These are phyloP conservation scores for Zymoseptoria pseudotritici DNA, from an alignment of 2,329 filamentous ascomycete species.

Conservation along the genomic window DNA sequence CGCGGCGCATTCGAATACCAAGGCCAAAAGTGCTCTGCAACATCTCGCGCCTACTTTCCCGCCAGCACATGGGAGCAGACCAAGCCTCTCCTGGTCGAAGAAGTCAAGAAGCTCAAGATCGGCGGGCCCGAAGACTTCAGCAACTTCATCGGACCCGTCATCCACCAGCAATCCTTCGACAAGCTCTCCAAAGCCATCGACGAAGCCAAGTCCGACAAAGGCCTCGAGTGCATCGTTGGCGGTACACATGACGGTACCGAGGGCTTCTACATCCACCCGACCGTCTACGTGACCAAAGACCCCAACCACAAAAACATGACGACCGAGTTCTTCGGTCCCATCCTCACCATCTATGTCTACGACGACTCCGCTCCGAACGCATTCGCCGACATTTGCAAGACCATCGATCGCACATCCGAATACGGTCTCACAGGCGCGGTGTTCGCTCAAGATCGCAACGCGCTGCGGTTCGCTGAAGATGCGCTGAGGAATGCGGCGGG, in stretches of 20 bases:
- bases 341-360: conserved; percentile 70
- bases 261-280: conserved; percentile 79
- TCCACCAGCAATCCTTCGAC: conserved; percentile 73
- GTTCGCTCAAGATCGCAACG: conserved; percentile 62
- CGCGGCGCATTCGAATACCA: conserved; percentile 87
- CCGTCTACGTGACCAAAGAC: conserved; percentile 69
- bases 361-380: conserved; percentile 53
- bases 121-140: conserved; percentile 62
- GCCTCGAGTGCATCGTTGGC: conserved; percentile 65
- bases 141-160: conserved; percentile 83
- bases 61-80: conserved; percentile 68
- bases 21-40: conserved; percentile 85
- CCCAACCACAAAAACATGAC: conserved; percentile 66
- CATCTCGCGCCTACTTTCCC: conserved; percentile 71
- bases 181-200: conserved; percentile 73
- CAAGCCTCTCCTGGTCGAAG: conserved; percentile 57
- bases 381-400: conserved; percentile 52
- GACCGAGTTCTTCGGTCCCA: conserved; percentile 75
- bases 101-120: conserved; percentile 62
- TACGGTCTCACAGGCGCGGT: conserved; percentile 73
- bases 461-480: conserved; percentile 62
- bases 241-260: conserved; percentile 69
- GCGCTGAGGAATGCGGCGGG: conserved; percentile 65
- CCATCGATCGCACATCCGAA: conserved; percentile 64
- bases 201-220: conserved; percentile 65